Conservation (phyloP, 257 asterid genomes). For the Ballota nigra region DNA sequence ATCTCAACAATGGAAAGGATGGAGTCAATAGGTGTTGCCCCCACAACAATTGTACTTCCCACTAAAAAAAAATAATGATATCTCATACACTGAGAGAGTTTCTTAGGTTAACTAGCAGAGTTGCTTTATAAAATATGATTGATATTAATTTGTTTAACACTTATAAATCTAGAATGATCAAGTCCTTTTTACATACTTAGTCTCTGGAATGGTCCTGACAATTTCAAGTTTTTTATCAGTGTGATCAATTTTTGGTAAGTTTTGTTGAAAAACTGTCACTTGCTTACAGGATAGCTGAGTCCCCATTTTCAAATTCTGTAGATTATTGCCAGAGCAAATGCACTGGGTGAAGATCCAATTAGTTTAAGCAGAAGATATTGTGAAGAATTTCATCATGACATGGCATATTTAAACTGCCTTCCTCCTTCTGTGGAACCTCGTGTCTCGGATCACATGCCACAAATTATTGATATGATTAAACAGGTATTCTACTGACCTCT, state of each 20-base stretch:
- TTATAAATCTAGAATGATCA: not conserved
- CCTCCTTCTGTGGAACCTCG: slow-evolving; percentile 95
- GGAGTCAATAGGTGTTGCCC: not conserved
- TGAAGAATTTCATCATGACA: slow-evolving; percentile 84
- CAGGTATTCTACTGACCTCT: slow-evolving; percentile 44
- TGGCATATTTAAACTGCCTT: slow-evolving; percentile 73
- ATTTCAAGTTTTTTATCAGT: not conserved
- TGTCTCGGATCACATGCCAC: slow-evolving; percentile 88
- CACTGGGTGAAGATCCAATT: slow-evolving; percentile 84
- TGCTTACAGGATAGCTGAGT: slow-evolving; percentile 60
- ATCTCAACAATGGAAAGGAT: not conserved
- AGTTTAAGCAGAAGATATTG: slow-evolving; percentile 78
- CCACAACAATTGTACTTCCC: not conserved
- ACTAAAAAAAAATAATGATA: not conserved
- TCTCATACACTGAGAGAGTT: not conserved
- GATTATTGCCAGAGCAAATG: slow-evolving; percentile 90
- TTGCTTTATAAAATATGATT: slow-evolving; percentile 1
- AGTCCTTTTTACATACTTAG: not conserved
- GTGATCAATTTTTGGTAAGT: not conserved
- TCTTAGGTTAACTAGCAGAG: not conserved
- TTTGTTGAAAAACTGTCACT: slow-evolving; percentile 11
- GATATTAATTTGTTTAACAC: not conserved
- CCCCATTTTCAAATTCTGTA: slow-evolving; percentile 64
- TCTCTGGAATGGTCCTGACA: not conserved
- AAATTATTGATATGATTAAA: slow-evolving; percentile 79